These are phyloP conservation scores for Lobulomyces angularis DNA, from an alignment of 192 early-diverging fungal species.

Conservation along the genomic window DNA sequence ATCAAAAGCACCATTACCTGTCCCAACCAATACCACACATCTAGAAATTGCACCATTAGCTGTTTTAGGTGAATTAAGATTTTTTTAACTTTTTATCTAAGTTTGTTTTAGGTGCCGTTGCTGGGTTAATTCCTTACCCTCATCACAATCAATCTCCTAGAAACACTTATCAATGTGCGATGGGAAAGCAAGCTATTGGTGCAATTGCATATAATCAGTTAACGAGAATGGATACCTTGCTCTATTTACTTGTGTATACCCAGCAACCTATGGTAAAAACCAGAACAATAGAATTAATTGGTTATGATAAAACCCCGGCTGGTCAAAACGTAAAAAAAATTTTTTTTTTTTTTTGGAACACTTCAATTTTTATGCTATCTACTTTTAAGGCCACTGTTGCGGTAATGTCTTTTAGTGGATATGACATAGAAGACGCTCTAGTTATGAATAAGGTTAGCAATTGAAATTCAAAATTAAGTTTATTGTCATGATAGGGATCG, in stretches of 20 bases:
- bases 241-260: constrained; percentile 93
- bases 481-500: constrained; percentile 37
- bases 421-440: constrained; percentile 98
- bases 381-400: constrained; percentile 87
- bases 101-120: constrained; percentile 94
- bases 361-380: constrained; percentile 42
- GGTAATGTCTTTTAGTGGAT: constrained; percentile 94
- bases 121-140: constrained; percentile 95
- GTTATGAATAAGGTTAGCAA: constrained; percentile 71
- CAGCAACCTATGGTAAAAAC: constrained; percentile 97
- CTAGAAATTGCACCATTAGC: constrained; percentile 94
- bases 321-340: constrained; percentile 23
- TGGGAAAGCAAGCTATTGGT: constrained; percentile 99
- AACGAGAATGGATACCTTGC: constrained; percentile 83
- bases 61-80: too few relatives aligned
- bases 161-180: constrained; percentile 97
- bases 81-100: too few relatives aligned
- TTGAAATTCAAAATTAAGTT: neutral
- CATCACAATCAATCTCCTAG: constrained; percentile 98
- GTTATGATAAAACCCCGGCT: constrained; percentile 75
- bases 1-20: constrained; percentile 1
- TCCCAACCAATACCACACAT: constrained; percentile 71
- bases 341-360: neutral
- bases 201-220: constrained; percentile 92
- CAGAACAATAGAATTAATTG: constrained; percentile 94